Evolutionary conservation across 768 basidiomycete genomes (phyloP).

Genomic region (Hirschioporus abietinus): DNA sequence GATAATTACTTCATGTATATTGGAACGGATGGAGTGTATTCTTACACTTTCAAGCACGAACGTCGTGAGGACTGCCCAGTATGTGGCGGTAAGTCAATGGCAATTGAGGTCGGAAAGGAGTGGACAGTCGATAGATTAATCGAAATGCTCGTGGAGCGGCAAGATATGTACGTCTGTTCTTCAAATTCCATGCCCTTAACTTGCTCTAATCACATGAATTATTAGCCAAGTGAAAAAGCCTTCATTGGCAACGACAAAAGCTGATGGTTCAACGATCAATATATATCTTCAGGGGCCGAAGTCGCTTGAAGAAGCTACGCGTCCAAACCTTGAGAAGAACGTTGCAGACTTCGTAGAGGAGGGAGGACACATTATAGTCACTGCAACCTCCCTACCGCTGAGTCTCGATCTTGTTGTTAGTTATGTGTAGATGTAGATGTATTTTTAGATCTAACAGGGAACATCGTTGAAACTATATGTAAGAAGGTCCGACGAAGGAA

Average conservation of each 20-base stretch:
- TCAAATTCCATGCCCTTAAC: not conserved
- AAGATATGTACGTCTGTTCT: constrained; percentile 70
- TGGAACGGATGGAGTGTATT: constrained; percentile 94
- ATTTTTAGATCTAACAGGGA: constrained; percentile 2
- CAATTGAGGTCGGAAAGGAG: constrained; percentile 62
- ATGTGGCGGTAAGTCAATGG: constrained; percentile 86
- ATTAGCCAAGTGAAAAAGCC: constrained; percentile 94
- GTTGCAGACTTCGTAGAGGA: constrained; percentile 74
- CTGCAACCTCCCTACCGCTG: constrained; percentile 86
- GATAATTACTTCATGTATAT: constrained; percentile 99
- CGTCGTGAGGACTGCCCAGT: constrained; percentile 92
- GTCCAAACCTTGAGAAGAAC: constrained; percentile 86
- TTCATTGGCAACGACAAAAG: constrained; percentile 69
- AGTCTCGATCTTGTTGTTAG: constrained; percentile 42
- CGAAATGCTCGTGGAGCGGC: constrained; percentile 79
- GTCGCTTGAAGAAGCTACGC: constrained; percentile 81
- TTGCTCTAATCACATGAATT: constrained; percentile 12
- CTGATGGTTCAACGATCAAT: constrained; percentile 26
- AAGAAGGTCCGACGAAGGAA: not conserved
- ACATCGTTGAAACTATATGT: not conserved
- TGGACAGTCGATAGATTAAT: constrained; percentile 84
- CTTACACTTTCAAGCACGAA: constrained; percentile 96
- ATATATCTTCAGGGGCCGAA: constrained; percentile 95
- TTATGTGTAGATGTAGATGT: constrained; percentile 13
- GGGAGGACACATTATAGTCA: constrained; percentile 81